Conservation (phyloP, 768 basidiomycete species). For the Amanita phalloides region DNA sequence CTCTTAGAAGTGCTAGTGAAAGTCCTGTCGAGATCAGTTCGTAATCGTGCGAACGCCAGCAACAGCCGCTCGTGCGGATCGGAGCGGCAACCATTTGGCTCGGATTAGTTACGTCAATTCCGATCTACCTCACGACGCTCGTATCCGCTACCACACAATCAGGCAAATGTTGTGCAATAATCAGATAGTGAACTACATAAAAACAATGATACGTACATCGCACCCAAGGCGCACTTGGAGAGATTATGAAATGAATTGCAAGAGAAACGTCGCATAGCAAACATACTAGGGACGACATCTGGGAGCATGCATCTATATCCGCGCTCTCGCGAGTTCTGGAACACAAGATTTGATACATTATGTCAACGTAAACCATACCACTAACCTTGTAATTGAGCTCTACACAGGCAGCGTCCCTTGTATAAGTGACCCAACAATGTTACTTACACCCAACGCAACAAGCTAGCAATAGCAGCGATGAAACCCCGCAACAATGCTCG, state of each 20-base stretch:
- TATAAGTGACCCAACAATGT: slow-evolving; percentile 69
- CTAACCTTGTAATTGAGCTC: slow-evolving; percentile 83
- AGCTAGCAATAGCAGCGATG: slow-evolving; percentile 79
- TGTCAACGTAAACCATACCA: slow-evolving; percentile 1
- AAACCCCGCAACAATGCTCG: slow-evolving; percentile 84
- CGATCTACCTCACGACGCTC: too few species aligned
- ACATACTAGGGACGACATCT: slow-evolving; percentile 79
- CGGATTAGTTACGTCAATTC: too few species aligned
- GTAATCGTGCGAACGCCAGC: too few species aligned
- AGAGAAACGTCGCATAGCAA: slow-evolving; percentile 79
- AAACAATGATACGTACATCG: slow-evolving; percentile 46
- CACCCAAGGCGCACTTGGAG: slow-evolving; percentile 84
- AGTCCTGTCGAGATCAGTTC: too few species aligned
- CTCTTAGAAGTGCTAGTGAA: too few species aligned
- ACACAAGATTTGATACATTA: not conserved
- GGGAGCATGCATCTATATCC: slow-evolving; percentile 79
- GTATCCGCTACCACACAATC: slow-evolving; percentile 40
- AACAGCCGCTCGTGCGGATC: too few species aligned
- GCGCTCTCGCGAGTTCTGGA: slow-evolving; percentile 77
- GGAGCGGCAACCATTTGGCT: too few species aligned
- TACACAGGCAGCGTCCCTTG: slow-evolving; percentile 88
- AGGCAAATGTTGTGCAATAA: slow-evolving; percentile 53
- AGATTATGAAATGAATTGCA: slow-evolving; percentile 76
- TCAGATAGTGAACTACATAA: not conserved
- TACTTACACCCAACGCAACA: slow-evolving; percentile 83